These are phyloP conservation scores for Eimeria maxima DNA, from an alignment of 169 alveolate genomes.

Conservation along the genomic window DNA sequence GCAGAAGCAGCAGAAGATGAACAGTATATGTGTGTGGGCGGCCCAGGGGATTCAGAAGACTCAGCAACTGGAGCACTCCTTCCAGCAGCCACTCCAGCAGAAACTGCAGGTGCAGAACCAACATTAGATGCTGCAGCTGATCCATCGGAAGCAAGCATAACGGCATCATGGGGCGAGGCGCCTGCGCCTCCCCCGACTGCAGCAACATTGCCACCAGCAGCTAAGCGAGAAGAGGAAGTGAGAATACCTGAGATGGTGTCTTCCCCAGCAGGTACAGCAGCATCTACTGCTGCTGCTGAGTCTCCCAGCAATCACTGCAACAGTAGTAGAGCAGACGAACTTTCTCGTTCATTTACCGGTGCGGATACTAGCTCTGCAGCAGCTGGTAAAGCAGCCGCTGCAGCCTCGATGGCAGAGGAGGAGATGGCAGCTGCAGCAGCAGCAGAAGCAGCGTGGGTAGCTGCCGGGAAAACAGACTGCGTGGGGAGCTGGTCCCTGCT, in stretches of 20 bases:
- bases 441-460: constrained; percentile 51
- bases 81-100: not conserved
- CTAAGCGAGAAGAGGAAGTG: not conserved
- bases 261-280: not conserved
- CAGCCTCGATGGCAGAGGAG: constrained; percentile 23
- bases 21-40: not conserved
- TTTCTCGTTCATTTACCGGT: not conserved
- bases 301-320: not conserved
- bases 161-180: not conserved
- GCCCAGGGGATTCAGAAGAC: not conserved
- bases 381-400: not conserved
- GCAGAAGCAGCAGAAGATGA: constrained; percentile 46
- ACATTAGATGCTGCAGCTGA: not conserved
- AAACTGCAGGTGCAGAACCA: not conserved
- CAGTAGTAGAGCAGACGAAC: not conserved
- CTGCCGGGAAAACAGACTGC: constrained; percentile 58
- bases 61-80: not conserved
- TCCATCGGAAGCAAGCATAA: not conserved
- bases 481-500: constrained; percentile 33
- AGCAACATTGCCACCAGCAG: not conserved
- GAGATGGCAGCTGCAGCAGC: constrained; percentile 27
- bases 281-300: not conserved
- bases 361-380: not conserved
- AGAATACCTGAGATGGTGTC: not conserved
- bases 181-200: not conserved